Conservation (phyloP, 305 asterid genomes). For the Fraxinus paxiana region DNA sequence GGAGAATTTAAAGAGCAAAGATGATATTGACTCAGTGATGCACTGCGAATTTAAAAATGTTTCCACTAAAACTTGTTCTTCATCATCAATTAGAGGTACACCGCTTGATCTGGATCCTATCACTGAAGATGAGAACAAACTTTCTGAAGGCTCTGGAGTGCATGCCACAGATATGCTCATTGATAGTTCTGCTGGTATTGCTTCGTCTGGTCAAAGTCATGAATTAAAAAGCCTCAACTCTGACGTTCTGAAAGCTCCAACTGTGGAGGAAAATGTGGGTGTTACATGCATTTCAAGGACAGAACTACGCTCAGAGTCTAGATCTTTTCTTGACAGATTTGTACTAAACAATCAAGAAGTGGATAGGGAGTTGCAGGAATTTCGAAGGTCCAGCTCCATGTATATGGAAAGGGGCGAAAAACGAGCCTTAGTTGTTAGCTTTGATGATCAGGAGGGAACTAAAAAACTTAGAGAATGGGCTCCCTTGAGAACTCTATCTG, state of each 20-base stretch:
- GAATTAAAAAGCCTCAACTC: neutral
- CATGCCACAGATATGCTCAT: neutral
- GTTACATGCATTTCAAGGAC: slow-evolving; percentile 26
- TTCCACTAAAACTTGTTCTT: slow-evolving; percentile 61
- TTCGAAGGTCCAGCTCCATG: slow-evolving; percentile 38
- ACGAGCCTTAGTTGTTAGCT: slow-evolving; percentile 43
- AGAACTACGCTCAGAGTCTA: slow-evolving; percentile 24
- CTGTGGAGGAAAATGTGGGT: slow-evolving; percentile 28
- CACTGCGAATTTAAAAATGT: slow-evolving; percentile 54
- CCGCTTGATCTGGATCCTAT: slow-evolving; percentile 33
- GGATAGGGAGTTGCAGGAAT: slow-evolving; percentile 37
- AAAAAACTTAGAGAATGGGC: slow-evolving; percentile 62
- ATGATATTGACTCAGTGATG: slow-evolving; percentile 42
- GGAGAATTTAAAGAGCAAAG: slow-evolving; percentile 36
- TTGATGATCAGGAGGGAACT: slow-evolving; percentile 37
- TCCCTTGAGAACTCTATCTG: slow-evolving; percentile 39
- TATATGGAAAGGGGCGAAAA: slow-evolving; percentile 51
- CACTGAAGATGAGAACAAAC: slow-evolving; percentile 34
- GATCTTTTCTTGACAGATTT: slow-evolving; percentile 34
- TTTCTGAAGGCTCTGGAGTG: neutral
- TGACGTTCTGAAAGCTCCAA: neutral
- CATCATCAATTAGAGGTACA: slow-evolving; percentile 27
- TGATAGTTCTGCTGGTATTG: neutral
- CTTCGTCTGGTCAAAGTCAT: neutral
- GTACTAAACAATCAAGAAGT: slow-evolving; percentile 34